A percentile compares a stretch with the other conserved stretches of the same genome.
phyloP scores from a whole-genome alignment of 345 rosid species.

The Populus ilicifolia region DNA sequence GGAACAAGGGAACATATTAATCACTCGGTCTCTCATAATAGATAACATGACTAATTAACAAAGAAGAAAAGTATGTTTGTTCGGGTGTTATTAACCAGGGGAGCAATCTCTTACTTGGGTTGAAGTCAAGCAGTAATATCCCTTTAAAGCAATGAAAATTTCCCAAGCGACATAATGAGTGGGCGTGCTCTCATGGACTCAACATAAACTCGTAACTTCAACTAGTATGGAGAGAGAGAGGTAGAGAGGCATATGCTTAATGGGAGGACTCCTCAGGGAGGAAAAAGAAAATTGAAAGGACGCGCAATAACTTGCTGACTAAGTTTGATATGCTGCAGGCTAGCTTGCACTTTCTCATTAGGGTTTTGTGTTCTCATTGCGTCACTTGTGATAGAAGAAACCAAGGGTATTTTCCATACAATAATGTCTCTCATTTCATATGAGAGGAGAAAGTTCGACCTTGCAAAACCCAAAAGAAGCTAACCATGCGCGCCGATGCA shows the following conservation, averaged over 20 bases:
- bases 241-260: not conserved
- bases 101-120: conserved; percentile 27
- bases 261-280: not conserved
- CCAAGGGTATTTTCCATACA: not conserved
- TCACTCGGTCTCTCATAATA: conserved; percentile 8
- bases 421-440: not conserved
- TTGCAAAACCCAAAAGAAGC: conserved; percentile 10
- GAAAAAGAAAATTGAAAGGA: not conserved
- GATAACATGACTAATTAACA: conserved; percentile 12
- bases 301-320: conserved; percentile 13
- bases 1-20: conserved; percentile 8
- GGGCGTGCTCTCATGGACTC: conserved; percentile 48
- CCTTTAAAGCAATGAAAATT: conserved; percentile 41
- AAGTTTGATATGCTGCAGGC: conserved; percentile 17
- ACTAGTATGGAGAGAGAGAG: not conserved
- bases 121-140: conserved; percentile 37
- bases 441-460: not conserved
- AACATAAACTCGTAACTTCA: conserved; percentile 16
- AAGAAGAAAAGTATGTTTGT: conserved; percentile 24
- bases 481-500: conserved; percentile 23
- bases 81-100: conserved; percentile 25
- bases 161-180: conserved; percentile 44
- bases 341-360: not conserved
- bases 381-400: conserved; percentile 20
- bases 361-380: conserved; percentile 12